phyloP scores from a whole-genome alignment of 139 green algal species.

The Pycnococcus provasolii region DNA sequence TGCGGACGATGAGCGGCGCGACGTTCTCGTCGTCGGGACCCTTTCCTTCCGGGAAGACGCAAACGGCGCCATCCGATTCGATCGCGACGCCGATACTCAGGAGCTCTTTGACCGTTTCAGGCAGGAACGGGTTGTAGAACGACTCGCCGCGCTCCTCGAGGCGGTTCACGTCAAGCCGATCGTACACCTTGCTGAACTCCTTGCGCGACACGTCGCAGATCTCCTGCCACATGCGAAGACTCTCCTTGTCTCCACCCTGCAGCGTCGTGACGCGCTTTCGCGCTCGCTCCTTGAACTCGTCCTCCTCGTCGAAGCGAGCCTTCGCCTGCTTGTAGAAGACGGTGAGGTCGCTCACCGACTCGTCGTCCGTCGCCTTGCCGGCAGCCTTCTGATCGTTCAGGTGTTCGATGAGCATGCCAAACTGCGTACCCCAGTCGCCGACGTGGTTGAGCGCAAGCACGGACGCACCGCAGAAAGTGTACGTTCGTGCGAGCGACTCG shows the following conservation, averaged over 20 bases:
- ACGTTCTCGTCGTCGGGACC: slow-evolving; percentile 40
- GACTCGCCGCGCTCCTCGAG: slow-evolving; percentile 81
- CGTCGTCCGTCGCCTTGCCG: slow-evolving; percentile 40
- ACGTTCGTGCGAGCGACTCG: slow-evolving; percentile 56
- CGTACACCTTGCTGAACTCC: slow-evolving; percentile 85
- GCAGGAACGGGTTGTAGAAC: slow-evolving; percentile 93
- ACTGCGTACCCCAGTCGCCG: slow-evolving; percentile 98
- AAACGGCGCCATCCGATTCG: slow-evolving; percentile 69
- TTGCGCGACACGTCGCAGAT: slow-evolving; percentile 81
- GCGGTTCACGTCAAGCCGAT: slow-evolving; percentile 54
- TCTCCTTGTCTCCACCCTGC: slow-evolving; percentile 62
- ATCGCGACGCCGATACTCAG: slow-evolving; percentile 20
- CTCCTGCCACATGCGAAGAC: slow-evolving; percentile 58
- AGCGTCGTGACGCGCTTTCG: slow-evolving; percentile 75
- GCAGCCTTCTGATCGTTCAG: slow-evolving; percentile 34
- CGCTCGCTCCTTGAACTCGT: slow-evolving; percentile 85
- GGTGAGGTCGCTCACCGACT: slow-evolving; percentile 61
- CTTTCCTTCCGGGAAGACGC: slow-evolving; percentile 31
- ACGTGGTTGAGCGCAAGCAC: slow-evolving; percentile 91
- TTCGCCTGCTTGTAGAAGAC: slow-evolving; percentile 54
- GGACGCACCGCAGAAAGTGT: slow-evolving; percentile 78
- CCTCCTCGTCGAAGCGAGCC: slow-evolving; percentile 84
- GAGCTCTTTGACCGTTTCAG: slow-evolving; percentile 63
- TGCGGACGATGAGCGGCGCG: slow-evolving; percentile 86
- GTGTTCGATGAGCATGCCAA: slow-evolving; percentile 94